Base-by-base conservation (phyloP, 441 rosid species). In the Aleurites moluccanus region DNA sequence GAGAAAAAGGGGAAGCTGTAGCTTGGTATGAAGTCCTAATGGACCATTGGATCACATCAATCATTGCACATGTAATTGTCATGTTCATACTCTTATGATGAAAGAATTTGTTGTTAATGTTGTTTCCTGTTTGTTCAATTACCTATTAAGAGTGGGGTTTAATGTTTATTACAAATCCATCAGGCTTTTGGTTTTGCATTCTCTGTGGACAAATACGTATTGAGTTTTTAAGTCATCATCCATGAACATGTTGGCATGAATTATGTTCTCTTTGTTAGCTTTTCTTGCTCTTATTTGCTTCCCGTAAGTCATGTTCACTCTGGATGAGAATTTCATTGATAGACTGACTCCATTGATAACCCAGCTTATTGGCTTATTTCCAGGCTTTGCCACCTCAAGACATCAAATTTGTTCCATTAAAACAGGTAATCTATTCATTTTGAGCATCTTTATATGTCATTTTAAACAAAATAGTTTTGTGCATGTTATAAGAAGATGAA, bases 361-460 rank as follows among this genome's bases (percentile, higher is more conserved):
- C 15, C 44, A 68, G 64, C 55, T 75, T 40, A 49, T 64, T 77
- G 57, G 64, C 57, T 71, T 73, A 69, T 70, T 81, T 77, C 70
- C 88, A 96, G 99, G 99, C 99, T 71, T 82, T 92, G 88, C 86
- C 93, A 18, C 98, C 97, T 20, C 57, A 78, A 35, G 86, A 91
- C 38, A 92, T 96, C 80, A 87, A 88, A 67, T 96, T 53, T 53
- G 59, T 53, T n/a, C 59, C 59, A n/a, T 8, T 53, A 20, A 53
- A 53, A 9, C 59, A 53, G 27, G 59, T 53, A 20, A 16, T 11
- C n/a, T 20, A n/a, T 53, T 53, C 59, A 53, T 53, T 53, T 35
- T 35, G 55, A 50, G 55, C 33, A 33, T 73, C 16, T 35, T 2
- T 49, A n/a, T 44, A 27, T 42, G 33, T 73, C 30, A 63, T 62